Conservation (phyloP, 306 rosid species). For the Astragalus membranaceus region DNA sequence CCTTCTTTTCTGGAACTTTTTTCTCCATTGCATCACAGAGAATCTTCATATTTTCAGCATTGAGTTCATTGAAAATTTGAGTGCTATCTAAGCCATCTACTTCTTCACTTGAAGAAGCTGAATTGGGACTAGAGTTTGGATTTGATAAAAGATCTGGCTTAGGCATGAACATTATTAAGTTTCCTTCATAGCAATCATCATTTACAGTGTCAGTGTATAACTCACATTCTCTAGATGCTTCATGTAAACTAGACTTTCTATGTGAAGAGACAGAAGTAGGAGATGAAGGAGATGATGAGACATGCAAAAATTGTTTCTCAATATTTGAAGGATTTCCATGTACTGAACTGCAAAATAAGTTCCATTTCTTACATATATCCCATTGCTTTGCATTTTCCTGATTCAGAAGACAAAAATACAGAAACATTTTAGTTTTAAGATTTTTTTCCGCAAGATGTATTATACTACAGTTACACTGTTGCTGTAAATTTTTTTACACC, state of each 20-base stretch:
- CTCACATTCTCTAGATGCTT: slow-evolving; percentile 49
- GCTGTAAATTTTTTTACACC: too few relatives aligned
- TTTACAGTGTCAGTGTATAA: slow-evolving; percentile 27
- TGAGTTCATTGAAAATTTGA: slow-evolving; percentile 48
- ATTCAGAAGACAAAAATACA: background rate
- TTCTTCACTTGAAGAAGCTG: slow-evolving; percentile 79
- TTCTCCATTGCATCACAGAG: slow-evolving; percentile 54
- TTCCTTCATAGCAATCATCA: slow-evolving; percentile 25
- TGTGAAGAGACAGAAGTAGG: slow-evolving; percentile 35
- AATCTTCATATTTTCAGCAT: slow-evolving; percentile 45
- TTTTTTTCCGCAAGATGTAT: background rate
- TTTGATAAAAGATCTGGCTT: slow-evolving; percentile 75
- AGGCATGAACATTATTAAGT: slow-evolving; percentile 44
- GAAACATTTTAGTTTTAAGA: background rate
- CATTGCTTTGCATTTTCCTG: slow-evolving; percentile 44
- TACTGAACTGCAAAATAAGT: slow-evolving; percentile 48
- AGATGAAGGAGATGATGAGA: slow-evolving; percentile 33
- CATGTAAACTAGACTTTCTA: slow-evolving; percentile 26
- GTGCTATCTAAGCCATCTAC: slow-evolving; percentile 45
- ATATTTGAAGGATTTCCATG: slow-evolving; percentile 30
- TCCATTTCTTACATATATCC: slow-evolving; percentile 60
- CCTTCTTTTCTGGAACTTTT: slow-evolving; percentile 41
- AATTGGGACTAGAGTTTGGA: slow-evolving; percentile 82
- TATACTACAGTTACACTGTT: too few relatives aligned
- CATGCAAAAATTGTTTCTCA: slow-evolving; percentile 27